phyloP scores from a whole-genome alignment of 805 yeast species.

The Myxozyma udenii region DNA sequence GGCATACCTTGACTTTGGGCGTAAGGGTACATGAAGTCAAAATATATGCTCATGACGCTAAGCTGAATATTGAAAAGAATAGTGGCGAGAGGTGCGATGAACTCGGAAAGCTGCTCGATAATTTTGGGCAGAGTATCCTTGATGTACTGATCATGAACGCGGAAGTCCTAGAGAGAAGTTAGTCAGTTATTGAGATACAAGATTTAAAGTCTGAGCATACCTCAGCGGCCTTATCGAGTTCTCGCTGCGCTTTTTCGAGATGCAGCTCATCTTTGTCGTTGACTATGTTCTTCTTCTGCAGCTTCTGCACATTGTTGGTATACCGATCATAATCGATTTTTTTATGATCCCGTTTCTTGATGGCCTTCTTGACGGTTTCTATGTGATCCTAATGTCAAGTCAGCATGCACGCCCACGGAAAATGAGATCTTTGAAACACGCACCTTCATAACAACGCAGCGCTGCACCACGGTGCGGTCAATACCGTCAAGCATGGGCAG shows the following conservation, averaged over 20 bases:
- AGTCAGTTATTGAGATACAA: background rate
- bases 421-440: background rate
- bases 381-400: constrained; percentile 28
- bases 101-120: constrained; percentile 35
- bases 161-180: constrained; percentile 28
- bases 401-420: background rate
- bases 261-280: constrained; percentile 36
- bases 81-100: constrained; percentile 36
- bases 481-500: constrained; percentile 32
- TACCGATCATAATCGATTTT: constrained; percentile 41
- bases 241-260: constrained; percentile 33
- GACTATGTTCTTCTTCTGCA: constrained; percentile 31
- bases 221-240: constrained; percentile 36
- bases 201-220: background rate
- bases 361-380: constrained; percentile 36
- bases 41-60: constrained; percentile 31
- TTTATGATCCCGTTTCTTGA: constrained; percentile 40
- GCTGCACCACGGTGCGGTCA: constrained; percentile 28
- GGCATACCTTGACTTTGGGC: constrained; percentile 32
- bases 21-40: constrained; percentile 29
- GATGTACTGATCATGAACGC: constrained; percentile 35
- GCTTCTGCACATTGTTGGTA: constrained; percentile 36
- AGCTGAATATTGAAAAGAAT: constrained; percentile 34
- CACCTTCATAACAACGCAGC: constrained; percentile 31
- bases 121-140: constrained; percentile 35